Conservation (phyloP, 2,329 filamentous ascomycete species). For the Ceratocystis huliohia region DNA sequence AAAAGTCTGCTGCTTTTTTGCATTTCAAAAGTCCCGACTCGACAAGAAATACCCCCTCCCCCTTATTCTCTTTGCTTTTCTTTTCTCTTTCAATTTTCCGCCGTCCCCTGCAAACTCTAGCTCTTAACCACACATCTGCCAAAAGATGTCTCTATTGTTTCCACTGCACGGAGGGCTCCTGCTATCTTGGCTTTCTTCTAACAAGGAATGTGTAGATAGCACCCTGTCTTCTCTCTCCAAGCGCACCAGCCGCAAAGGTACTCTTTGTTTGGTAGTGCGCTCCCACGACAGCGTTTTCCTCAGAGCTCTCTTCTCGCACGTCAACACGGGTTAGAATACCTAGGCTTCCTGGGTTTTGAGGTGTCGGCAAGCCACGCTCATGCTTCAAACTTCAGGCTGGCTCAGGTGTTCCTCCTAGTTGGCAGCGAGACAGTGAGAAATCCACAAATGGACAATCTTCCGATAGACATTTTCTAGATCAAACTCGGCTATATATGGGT, state of each 20-base stretch:
- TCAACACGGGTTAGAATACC: not conserved
- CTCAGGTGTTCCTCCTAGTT: not conserved
- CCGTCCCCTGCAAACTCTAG: not conserved
- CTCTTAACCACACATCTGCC: conserved; percentile 16
- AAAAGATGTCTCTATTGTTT: not conserved
- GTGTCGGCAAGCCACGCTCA: conserved; percentile 13
- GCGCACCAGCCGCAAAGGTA: not conserved
- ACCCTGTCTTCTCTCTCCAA: not conserved
- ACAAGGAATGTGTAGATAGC: not conserved
- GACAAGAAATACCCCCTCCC: conserved; percentile 1
- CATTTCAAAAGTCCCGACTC: conserved; percentile 4
- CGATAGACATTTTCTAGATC: not conserved
- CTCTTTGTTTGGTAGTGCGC: not conserved
- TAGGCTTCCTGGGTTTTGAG: not conserved
- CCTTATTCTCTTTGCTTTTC: not conserved
- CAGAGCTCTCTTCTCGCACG: not conserved
- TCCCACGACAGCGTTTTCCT: conserved; percentile 1
- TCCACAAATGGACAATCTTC: conserved; percentile 3
- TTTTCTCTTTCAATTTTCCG: conserved; percentile 18
- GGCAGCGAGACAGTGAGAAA: not conserved
- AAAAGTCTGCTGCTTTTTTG: conserved; percentile 6
- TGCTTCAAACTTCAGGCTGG: not conserved
- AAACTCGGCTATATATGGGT: not conserved
- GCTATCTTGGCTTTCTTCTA: not conserved
- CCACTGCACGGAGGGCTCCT: conserved; percentile 3